A percentile compares a stretch with the other conserved stretches of the same genome.
Conservation (phyloP, 306 rosid genomes). For the Senna tora region DNA sequence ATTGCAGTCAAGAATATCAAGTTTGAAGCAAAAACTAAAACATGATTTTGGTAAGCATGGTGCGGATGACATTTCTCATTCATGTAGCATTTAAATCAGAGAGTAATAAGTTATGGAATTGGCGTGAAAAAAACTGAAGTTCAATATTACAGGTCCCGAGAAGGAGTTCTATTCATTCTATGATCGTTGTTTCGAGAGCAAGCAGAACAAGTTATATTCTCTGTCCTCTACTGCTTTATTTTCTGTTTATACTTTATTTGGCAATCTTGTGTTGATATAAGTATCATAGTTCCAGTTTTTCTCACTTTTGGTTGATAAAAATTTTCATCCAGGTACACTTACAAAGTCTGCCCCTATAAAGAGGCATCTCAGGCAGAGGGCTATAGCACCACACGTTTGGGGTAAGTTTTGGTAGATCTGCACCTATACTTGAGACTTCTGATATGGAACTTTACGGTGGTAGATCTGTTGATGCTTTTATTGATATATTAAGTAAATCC, state of each 20-base stretch:
- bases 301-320: conserved; percentile 46
- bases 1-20: conserved; percentile 84
- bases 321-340: conserved; percentile 74
- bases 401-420: conserved; percentile 56
- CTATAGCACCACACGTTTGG: conserved; percentile 82
- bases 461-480: background rate
- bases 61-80: conserved; percentile 32
- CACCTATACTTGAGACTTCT: background rate
- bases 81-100: conserved; percentile 25
- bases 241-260: conserved; percentile 27
- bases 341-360: conserved; percentile 95
- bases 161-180: conserved; percentile 91
- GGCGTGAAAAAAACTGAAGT: conserved; percentile 46
- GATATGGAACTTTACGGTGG: background rate
- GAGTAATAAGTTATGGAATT: conserved; percentile 35
- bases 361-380: conserved; percentile 96
- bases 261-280: conserved; percentile 32
- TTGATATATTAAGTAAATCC: background rate
- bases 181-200: conserved; percentile 86
- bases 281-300: conserved; percentile 30
- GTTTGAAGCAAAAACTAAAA: conserved; percentile 78
- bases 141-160: conserved; percentile 71
- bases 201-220: conserved; percentile 79
- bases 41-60: conserved; percentile 85
- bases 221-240: conserved; percentile 34